Evolutionary conservation across 208 protist species (phyloP), one percentile per base, ranked within the genome.

Genomic region (Acanthamoeba triangularis): DNA sequence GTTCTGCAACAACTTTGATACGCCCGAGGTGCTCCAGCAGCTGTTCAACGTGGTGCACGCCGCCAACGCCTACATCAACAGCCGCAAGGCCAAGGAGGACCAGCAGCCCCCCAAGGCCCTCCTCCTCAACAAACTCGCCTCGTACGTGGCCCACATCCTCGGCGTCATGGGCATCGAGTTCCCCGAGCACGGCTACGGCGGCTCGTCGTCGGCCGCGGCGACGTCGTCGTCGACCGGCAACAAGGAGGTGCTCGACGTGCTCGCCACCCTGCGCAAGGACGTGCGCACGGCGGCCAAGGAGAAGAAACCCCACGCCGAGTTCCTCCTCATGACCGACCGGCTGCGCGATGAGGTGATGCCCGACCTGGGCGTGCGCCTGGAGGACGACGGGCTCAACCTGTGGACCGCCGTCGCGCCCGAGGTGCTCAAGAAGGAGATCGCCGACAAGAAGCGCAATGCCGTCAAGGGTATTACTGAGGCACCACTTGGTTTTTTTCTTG

Each of bases 1-100:
- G 10, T 95, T 99, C 93, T 90, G 94, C 28, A 97, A 99, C 94
- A 99, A 99, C 96, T 99, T 99, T 90, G 98, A 99, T 97, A 99
- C 99, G 1, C 97, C 98, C 8, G 95, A 95, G 14, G 98, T 98
- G 5, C 96, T 99, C 30, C 84, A 96, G 18, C 49, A 95, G 0
- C 93, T 99, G 20, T 97, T 97, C 82, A 80, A 97, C 7, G 96
- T 99, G 3, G 98, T 99, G 16, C 93, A 96, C 14, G 95, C 84
- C 30, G 97, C 97, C 35, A 99, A 99, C 96, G 91, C 97, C 47
- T 99, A 99, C 97, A 28, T 98, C 3, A 80, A 35, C 61, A 37
- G 74, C 82, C 16, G 13, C 59, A 6, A 90, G 10, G 63, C 49
- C 7, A 54, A 63, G 7, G 20, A 41, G 37, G 37, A 41, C 37